phyloP scores from a whole-genome alignment of 176 grass and related monocot genomes.

The Eleusine indica region DNA sequence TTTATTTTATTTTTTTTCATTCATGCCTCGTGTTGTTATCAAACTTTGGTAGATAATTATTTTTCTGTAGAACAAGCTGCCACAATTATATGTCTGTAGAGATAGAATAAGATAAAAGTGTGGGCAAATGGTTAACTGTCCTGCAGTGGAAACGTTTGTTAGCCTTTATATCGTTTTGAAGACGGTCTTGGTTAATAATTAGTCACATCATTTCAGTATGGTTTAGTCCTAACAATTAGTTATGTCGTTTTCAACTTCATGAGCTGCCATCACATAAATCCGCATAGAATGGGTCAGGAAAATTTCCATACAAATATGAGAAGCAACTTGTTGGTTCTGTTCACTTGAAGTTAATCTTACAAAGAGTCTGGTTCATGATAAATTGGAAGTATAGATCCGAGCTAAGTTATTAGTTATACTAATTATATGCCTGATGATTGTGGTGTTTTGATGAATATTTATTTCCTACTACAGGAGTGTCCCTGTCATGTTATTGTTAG shows the following conservation, averaged over 20 bases:
- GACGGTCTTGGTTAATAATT: slow-evolving; percentile 3
- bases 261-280: not conserved
- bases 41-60: not conserved
- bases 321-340: not conserved
- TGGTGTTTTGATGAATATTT: not conserved
- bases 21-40: not conserved
- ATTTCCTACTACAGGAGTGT: not conserved
- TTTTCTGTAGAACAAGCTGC: slow-evolving; percentile 21
- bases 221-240: not conserved
- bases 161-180: slow-evolving; percentile 29
- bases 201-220: slow-evolving; percentile 7
- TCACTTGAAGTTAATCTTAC: not conserved
- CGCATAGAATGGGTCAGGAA: slow-evolving; percentile 24
- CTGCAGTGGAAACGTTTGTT: slow-evolving; percentile 26
- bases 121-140: not conserved
- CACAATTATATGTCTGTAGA: not conserved
- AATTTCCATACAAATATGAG: not conserved
- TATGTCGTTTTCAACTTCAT: slow-evolving; percentile 1
- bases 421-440: not conserved
- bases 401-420: not conserved
- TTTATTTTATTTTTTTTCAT: not conserved
- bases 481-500: not conserved
- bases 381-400: not conserved
- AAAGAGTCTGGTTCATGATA: not conserved
- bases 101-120: not conserved